These are phyloP conservation scores for Hericium erinaceus DNA, from an alignment of 768 basidiomycete species.

Conservation along the genomic window DNA sequence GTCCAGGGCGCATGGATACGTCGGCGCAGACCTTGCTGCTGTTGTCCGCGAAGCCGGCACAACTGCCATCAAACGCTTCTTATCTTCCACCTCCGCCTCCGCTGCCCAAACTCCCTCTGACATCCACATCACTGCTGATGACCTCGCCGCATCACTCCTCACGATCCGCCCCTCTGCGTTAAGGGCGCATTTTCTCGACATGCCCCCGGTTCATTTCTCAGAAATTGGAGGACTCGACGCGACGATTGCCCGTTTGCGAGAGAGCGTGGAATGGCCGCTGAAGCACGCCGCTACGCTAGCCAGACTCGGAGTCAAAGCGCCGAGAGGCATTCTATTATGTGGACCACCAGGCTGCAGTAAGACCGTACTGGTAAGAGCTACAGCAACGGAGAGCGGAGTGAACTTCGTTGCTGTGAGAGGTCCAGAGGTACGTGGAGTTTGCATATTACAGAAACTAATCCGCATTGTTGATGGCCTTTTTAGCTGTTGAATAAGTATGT, in stretches of 20 bases:
- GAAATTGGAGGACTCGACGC: constrained; percentile 84
- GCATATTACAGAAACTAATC: not conserved
- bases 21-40: constrained; percentile 91
- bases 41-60: constrained; percentile 92
- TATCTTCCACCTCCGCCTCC: constrained; percentile 24
- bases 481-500: constrained; percentile 95
- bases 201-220: constrained; percentile 69
- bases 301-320: constrained; percentile 79
- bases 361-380: constrained; percentile 85
- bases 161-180: constrained; percentile 86
- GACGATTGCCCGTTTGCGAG: constrained; percentile 79
- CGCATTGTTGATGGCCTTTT: not conserved
- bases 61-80: constrained; percentile 79
- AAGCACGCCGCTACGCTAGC: constrained; percentile 79
- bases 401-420: constrained; percentile 98
- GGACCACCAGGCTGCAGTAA: constrained; percentile 98
- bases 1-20: constrained; percentile 85
- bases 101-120: not conserved
- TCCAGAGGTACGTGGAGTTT: constrained; percentile 61
- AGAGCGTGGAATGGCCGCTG: constrained; percentile 94
- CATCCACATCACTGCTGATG: constrained; percentile 39
- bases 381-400: constrained; percentile 88
- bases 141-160: constrained; percentile 66
- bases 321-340: constrained; percentile 85
- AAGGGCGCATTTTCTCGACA: constrained; percentile 86